Evolutionary conservation across 768 basidiomycete species (phyloP).

Genomic region (Xerocomellus amylosporus): DNA sequence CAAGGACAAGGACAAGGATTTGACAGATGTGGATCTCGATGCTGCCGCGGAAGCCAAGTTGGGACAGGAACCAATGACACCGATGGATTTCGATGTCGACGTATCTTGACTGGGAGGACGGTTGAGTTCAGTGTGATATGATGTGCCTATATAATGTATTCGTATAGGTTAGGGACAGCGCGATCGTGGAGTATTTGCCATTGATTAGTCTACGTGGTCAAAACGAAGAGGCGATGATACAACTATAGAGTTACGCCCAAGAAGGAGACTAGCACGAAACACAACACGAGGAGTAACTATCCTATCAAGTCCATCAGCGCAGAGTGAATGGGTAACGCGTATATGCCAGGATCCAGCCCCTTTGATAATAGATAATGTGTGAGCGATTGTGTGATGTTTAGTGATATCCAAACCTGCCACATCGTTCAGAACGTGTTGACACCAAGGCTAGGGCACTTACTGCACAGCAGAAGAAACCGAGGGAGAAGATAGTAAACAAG

Average conservation of each 20-base stretch:
- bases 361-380: slow-evolving; percentile 79
- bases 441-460: slow-evolving; percentile 45
- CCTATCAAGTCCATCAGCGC: slow-evolving; percentile 85
- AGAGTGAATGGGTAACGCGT: slow-evolving; percentile 90
- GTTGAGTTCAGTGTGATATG: background rate
- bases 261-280: slow-evolving; percentile 62
- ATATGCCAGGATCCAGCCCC: slow-evolving; percentile 83
- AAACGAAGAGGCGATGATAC: background rate
- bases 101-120: slow-evolving; percentile 37
- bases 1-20: slow-evolving; percentile 22
- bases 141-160: background rate
- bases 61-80: slow-evolving; percentile 36
- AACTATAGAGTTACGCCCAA: slow-evolving; percentile 28
- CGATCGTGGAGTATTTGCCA: background rate
- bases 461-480: slow-evolving; percentile 71
- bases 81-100: slow-evolving; percentile 38
- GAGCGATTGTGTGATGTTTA: slow-evolving; percentile 60
- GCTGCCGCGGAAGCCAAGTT: slow-evolving; percentile 29
- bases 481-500: slow-evolving; percentile 63
- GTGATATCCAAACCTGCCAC: slow-evolving; percentile 59
- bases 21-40: slow-evolving; percentile 32
- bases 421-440: background rate
- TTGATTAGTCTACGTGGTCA: background rate
- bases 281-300: slow-evolving; percentile 73
- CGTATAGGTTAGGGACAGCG: background rate